Base-by-base conservation (phyloP, 1,284 basidiomycete species). In the Cryptococcus sp. region DNA sequence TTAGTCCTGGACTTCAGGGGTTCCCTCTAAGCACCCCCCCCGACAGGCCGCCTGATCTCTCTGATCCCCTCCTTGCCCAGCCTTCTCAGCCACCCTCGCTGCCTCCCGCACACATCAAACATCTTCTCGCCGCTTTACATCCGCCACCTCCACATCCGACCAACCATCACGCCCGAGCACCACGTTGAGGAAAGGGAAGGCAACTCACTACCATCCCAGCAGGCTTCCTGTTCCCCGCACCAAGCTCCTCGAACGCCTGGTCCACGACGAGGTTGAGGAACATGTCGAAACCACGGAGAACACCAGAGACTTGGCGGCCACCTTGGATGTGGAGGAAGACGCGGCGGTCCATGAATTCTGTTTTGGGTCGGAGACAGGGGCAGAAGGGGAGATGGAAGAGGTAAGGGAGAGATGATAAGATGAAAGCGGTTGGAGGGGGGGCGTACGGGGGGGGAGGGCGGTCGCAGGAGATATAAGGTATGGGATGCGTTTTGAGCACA, bases 231-330 rank as follows among this genome's bases (percentile, higher is more conserved):
- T 93, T 87, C n/a, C 87, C 91, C 37, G 86, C 87, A 11, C 85
- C 87, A 0, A 87, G 85, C 80, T 98, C 94, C 79, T 99, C 96
- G 68, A 87, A 79, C 15, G 91, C 90, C 70, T 98, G 91, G 75
- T 98, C 95, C 72, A 99, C 85, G 59, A 98, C 95, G 43, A 99
- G 83, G 78, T 99, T 99, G 75, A 99, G 81, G 82, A 99, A 99
- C 68, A 99, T 88, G 82, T 98, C 96, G 78, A 95, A 98, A 39
- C 96, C 96, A 61, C 96, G 87, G 55, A 98, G 80, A n/a, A 87
- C 87, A 56, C 95, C 96, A 78, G 90, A 91, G 69, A 98, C 88
- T 82, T 91, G 92, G 69, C 96, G 87, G 56, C 92, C 92, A 53
- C 94, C 96, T 75, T 99, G 95, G 7, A 99, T 82, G 80, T 97